Evolutionary conservation across 345 rosid genomes (phyloP).

Genomic region (Syzygium aromaticum): DNA sequence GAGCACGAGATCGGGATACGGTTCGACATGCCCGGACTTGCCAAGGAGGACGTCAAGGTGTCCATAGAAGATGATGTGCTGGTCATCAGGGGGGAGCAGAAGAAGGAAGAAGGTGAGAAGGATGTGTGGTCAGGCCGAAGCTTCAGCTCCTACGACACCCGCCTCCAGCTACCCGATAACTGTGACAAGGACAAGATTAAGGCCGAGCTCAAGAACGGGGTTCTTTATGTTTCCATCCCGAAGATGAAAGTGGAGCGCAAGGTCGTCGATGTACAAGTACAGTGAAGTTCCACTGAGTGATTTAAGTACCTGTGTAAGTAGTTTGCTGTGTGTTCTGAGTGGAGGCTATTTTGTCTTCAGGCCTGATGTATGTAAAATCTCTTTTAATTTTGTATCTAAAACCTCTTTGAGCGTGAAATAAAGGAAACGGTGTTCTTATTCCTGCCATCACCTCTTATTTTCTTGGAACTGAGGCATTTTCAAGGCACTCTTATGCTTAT

Average conservation of each 20-base stretch:
- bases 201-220: conserved; percentile 75
- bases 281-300: conserved; percentile 1
- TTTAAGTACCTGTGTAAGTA: neutral
- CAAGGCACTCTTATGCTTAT: neutral
- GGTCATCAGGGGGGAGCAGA: conserved; percentile 55
- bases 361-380: neutral
- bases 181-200: conserved; percentile 51
- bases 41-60: conserved; percentile 68
- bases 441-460: neutral
- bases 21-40: conserved; percentile 81
- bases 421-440: neutral
- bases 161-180: conserved; percentile 50
- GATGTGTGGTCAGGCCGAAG: conserved; percentile 33
- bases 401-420: neutral
- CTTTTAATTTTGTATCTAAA: neutral
- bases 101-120: conserved; percentile 28
- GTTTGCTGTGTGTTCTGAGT: neutral
- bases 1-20: conserved; percentile 72
- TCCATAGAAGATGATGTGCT: conserved; percentile 57
- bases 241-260: conserved; percentile 52
- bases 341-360: neutral
- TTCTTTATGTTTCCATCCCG: conserved; percentile 52
- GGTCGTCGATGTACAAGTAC: conserved; percentile 35
- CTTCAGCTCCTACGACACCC: conserved; percentile 39
- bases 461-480: neutral